Evolutionary conservation across 2,329 filamentous ascomycete species (phyloP), one percentile per base, ranked within the genome.

Genomic region (Cladosporium phlei): DNA sequence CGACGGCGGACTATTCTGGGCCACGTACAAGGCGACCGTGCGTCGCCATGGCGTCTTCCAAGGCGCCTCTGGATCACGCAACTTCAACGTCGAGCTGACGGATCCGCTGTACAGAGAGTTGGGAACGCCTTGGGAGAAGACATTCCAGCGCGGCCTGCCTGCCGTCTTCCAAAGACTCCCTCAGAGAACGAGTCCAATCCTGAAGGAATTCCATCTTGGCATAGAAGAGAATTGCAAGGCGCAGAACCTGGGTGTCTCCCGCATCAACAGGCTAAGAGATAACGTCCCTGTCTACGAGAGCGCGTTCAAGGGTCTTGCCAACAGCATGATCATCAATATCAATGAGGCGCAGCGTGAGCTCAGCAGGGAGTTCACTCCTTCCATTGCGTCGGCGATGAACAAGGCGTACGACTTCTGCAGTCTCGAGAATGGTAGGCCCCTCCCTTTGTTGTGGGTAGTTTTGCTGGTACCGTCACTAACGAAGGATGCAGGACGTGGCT

Each of bases 21-120:
- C 62, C 2, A 80, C 79, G 0, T 83, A 82, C 54, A 77, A 74
- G 59, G 80, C 79, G 8, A 69, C 75, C 2, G 74, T 74, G 40
- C 66, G 74, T 30, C 69, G 77, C 34, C 55, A 71, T 45, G 79
- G 76, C 4, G 66, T 69, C 2, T 79, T 64, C 53, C 55, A 61
- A 2, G 70, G 69, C 40, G 29, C 48, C 4, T 56, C 61, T 24
- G 70, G 71, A 20, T 48, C 54, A 6, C 66, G 66, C 40, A 66
- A 72, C 49, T 70, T 71, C 56, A 71, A 71, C 48, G 52, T 54
- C 1, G 62, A 72, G 49, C 57, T 70, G 48, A 50, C 49, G 1
- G 61, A 64, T 19, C 69, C 67, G 0, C 60, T 72, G n/a, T 56
- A 64, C 40, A 68, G 68, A 50, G 57, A 63, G 4, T 52, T 75